phyloP scores from a whole-genome alignment of 2,329 filamentous ascomycete species.

The Keithomyces neogunnii region DNA sequence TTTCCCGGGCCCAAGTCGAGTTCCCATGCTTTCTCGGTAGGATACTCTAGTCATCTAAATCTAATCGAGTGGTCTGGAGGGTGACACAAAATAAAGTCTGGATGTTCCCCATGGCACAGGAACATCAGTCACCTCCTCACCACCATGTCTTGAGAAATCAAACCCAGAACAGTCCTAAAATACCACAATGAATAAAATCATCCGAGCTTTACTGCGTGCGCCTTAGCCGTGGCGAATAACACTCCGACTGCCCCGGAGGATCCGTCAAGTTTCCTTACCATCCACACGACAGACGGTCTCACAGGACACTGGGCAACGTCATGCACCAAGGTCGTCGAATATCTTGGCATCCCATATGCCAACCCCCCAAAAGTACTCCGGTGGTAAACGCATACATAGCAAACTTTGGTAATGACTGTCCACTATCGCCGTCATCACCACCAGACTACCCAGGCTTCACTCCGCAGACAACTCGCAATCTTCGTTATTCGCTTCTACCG shows the following conservation, averaged over 20 bases:
- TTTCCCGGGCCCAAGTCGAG: too few species aligned
- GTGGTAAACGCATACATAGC: slow-evolving; percentile 8
- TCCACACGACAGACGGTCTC: slow-evolving; percentile 25
- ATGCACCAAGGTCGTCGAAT: slow-evolving; percentile 24
- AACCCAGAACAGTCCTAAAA: too few species aligned
- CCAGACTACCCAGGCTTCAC: slow-evolving; percentile 20
- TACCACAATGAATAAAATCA: too few species aligned
- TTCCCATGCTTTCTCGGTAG: too few species aligned
- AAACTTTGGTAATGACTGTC: not conserved
- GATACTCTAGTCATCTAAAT: too few species aligned
- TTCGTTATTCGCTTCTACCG: slow-evolving; percentile 13
- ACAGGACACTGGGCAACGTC: slow-evolving; percentile 22
- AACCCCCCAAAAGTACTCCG: slow-evolving; percentile 22
- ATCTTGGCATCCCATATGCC: slow-evolving; percentile 31
- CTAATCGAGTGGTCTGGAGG: too few species aligned
- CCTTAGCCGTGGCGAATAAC: too few species aligned
- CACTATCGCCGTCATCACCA: not conserved
- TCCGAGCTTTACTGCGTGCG: too few species aligned
- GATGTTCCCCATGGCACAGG: too few species aligned
- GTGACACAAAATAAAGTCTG: too few species aligned
- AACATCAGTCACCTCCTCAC: too few species aligned
- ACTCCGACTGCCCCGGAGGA: not conserved
- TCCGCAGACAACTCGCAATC: slow-evolving; percentile 19
- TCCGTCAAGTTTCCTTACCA: slow-evolving; percentile 2
- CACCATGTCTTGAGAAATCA: too few species aligned